A percentile compares a stretch with the other conserved stretches of the same genome.
These are phyloP conservation scores for Polytrichum commune DNA, from an alignment of 225 moss, liverwort and hornwort species.

Conservation along the genomic window DNA sequence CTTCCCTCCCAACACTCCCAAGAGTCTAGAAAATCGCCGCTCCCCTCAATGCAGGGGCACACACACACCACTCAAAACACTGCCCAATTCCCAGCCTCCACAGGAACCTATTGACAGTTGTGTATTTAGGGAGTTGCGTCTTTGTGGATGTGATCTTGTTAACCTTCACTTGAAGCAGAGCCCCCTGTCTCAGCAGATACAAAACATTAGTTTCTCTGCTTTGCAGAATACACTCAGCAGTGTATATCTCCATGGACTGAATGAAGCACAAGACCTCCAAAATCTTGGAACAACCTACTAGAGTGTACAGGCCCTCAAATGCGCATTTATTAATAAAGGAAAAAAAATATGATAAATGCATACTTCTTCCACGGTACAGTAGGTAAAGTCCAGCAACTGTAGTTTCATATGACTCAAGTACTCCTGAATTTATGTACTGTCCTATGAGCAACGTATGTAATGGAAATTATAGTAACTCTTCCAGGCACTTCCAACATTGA, in stretches of 20 bases:
- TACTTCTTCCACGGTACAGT: neutral
- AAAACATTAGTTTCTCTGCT: neutral
- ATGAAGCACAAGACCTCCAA: neutral
- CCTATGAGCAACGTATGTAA: too few relatives aligned
- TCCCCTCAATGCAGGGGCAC: neutral
- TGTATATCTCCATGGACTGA: neutral
- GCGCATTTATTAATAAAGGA: neutral
- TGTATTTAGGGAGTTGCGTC: slow-evolving; percentile 62
- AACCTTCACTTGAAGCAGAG: slow-evolving; percentile 72
- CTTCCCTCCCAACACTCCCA: neutral
- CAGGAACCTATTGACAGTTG: too few relatives aligned
- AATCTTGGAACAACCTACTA: neutral
- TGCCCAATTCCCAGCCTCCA: neutral
- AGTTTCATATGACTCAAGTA: too few relatives aligned
- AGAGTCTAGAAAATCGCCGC: too few relatives aligned
- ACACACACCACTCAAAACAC: neutral
- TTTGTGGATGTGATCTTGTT: slow-evolving; percentile 87
- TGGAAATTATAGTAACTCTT: too few relatives aligned
- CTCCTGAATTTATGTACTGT: too few relatives aligned
- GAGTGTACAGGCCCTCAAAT: neutral
- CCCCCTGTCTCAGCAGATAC: slow-evolving; percentile 26
- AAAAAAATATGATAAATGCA: neutral
- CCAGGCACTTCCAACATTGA: too few relatives aligned
- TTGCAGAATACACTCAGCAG: neutral
- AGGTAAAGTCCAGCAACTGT: too few relatives aligned